phyloP scores from a whole-genome alignment of 1,284 basidiomycete species.

The Chalciporus piperatoides region DNA sequence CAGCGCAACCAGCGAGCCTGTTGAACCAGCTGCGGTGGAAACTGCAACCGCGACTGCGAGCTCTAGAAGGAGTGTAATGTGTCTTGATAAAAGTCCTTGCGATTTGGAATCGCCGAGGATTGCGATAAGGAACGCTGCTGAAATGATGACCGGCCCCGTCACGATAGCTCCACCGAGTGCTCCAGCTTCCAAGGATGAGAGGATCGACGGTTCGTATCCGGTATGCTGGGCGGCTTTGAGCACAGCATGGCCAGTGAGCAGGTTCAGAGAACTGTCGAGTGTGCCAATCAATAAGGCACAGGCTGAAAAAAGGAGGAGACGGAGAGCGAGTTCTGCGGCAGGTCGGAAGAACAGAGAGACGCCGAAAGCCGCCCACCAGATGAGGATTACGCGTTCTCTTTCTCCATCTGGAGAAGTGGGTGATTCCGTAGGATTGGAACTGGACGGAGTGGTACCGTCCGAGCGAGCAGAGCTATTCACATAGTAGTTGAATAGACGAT shows the following conservation, averaged over 20 bases:
- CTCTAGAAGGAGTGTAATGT: conserved; percentile 12
- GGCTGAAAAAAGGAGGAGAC: conserved; percentile 2
- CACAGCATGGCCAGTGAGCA: conserved; percentile 13
- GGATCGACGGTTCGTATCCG: conserved; percentile 12
- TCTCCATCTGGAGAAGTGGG: background rate
- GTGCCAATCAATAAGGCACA: conserved; percentile 10
- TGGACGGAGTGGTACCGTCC: background rate
- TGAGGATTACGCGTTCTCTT: conserved; percentile 1
- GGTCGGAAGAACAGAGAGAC: conserved; percentile 8
- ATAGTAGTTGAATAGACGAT: conserved; percentile 9
- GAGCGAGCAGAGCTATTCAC: background rate
- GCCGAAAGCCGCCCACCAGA: conserved; percentile 13
- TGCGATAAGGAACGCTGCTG: conserved; percentile 3
- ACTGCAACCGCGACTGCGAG: conserved; percentile 4
- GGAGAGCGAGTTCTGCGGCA: conserved; percentile 8
- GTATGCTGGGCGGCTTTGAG: conserved; percentile 8
- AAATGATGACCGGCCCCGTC: conserved; percentile 8
- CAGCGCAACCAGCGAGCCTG: conserved; percentile 10
- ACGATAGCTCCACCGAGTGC: conserved; percentile 17
- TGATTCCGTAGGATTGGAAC: background rate
- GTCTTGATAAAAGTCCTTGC: background rate
- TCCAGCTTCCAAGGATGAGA: conserved; percentile 14
- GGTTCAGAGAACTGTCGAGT: conserved; percentile 10
- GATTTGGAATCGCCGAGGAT: conserved; percentile 2
- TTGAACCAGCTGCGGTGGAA: conserved; percentile 14